Base-by-base conservation (phyloP, 805 yeast genomes). In the Saccharomycopsis malanga region DNA sequence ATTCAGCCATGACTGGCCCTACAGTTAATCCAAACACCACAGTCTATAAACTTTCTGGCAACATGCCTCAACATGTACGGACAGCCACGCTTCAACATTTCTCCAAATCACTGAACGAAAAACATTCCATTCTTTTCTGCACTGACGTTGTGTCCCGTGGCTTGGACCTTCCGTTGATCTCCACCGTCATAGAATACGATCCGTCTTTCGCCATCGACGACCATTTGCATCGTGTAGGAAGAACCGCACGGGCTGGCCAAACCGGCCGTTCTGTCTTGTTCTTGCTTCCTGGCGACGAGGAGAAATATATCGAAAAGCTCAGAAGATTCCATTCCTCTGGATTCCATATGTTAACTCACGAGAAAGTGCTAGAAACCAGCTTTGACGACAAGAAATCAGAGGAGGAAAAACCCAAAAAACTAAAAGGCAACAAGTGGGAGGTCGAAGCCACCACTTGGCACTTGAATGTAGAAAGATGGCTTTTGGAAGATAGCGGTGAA, bases 61-160 rank as follows among this genome's bases (percentile, higher is more conserved):
- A 95, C 0, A 68, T 93, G 51, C 72, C 87, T 0, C 99, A 93
- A 62, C 88, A 79, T 53, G 70, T 75, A 15, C 82, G 99, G 67
- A 77, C 94, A 0, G 65, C 85, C 0, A 89, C 97, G 0, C 70
- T 88, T 49, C 72, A 72, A 18, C 74, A 76, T 37, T 87, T 86
- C 64, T 52, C 68, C 4, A 50, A 52, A 14, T 23, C 53, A 48
- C 67, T 70, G 34, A 68, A 67, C 34, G 69, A 72, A 4, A 72
- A 72, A 48, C 81, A 81, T 57, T 72, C 82, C 2, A 72, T 93
- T 18, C 70, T 93, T 58, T 77, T 93, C 56, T 91, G 98, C 71
- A 93, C 99, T 0, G 99, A 93, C 72, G 98, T 93, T 52, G 98
- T 97, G 0, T 81, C 98, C 29, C 79, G 99, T 67, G 99, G 99